Conservation (phyloP, 2,329 filamentous ascomycete species). For the Drechslerella dactyloides region DNA sequence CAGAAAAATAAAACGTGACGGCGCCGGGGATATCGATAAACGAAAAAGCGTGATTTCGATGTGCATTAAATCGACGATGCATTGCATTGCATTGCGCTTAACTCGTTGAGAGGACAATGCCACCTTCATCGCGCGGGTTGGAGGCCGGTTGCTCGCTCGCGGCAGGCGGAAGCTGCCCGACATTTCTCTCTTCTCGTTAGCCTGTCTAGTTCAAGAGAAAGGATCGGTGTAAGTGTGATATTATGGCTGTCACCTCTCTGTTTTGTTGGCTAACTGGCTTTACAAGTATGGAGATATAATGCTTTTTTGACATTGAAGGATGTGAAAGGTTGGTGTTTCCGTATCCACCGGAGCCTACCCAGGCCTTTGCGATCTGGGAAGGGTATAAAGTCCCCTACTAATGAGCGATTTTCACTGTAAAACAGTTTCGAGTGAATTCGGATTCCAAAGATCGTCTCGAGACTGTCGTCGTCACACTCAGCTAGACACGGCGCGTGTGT, state of each 20-base stretch:
- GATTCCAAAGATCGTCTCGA: not conserved
- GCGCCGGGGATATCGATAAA: constrained; percentile 28
- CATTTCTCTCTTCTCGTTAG: too few relatives aligned
- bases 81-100: constrained; percentile 10
- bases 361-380: not conserved
- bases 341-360: constrained; percentile 7
- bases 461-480: not conserved
- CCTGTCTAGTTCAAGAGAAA: too few relatives aligned
- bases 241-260: not conserved
- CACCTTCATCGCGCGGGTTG: constrained; percentile 36
- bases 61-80: constrained; percentile 26
- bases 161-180: constrained; percentile 10
- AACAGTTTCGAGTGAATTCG: constrained; percentile 27
- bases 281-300: not conserved
- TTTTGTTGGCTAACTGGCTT: not conserved
- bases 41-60: constrained; percentile 4
- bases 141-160: constrained; percentile 17
- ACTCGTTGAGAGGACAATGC: constrained; percentile 12
- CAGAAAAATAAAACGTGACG: not conserved
- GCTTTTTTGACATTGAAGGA: not conserved
- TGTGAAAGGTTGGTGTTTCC: constrained; percentile 13
- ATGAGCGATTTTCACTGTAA: constrained; percentile 37
- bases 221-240: not conserved
- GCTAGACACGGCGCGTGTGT: not conserved
- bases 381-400: not conserved